Conservation (phyloP, 805 yeast genomes). For the Brettanomyces anomalus region DNA sequence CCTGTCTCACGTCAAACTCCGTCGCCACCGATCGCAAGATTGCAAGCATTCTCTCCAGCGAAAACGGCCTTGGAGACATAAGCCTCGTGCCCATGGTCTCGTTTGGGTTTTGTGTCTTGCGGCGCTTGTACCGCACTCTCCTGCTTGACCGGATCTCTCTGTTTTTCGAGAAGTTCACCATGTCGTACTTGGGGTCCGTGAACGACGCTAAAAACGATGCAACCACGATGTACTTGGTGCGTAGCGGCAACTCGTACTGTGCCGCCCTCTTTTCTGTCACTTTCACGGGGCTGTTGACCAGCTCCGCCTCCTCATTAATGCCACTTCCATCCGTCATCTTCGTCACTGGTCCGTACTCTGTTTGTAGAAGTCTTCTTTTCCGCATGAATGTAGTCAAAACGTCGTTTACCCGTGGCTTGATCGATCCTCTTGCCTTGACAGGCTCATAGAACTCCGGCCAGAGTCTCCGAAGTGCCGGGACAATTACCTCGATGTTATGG, state of each 20-base stretch:
- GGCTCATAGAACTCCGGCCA: slow-evolving; percentile 26
- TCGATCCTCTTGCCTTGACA: slow-evolving; percentile 11
- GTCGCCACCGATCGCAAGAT: slow-evolving; percentile 64
- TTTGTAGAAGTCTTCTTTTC: slow-evolving; percentile 17
- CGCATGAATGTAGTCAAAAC: slow-evolving; percentile 19
- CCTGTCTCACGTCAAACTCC: slow-evolving; percentile 27
- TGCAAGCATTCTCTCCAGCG: slow-evolving; percentile 71
- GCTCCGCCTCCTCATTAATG: slow-evolving; percentile 5
- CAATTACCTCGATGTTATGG: slow-evolving; percentile 29
- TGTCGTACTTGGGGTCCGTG: slow-evolving; percentile 60
- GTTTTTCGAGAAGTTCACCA: slow-evolving; percentile 58
- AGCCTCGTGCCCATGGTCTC: slow-evolving; percentile 50
- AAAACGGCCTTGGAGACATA: slow-evolving; percentile 65
- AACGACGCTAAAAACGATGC: slow-evolving; percentile 82
- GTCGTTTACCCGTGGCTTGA: slow-evolving; percentile 18
- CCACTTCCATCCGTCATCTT: slow-evolving; percentile 10
- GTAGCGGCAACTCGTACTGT: slow-evolving; percentile 40
- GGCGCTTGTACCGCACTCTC: slow-evolving; percentile 20
- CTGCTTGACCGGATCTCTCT: slow-evolving; percentile 37
- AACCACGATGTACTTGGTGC: slow-evolving; percentile 63
- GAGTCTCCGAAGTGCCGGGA: slow-evolving; percentile 19
- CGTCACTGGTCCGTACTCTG: slow-evolving; percentile 17
- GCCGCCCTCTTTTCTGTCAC: slow-evolving; percentile 9
- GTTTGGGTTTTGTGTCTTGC: slow-evolving; percentile 23
- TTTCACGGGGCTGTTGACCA: not conserved